These are phyloP conservation scores for Russula ochroleuca DNA, from an alignment of 768 basidiomycete genomes.

Conservation along the genomic window DNA sequence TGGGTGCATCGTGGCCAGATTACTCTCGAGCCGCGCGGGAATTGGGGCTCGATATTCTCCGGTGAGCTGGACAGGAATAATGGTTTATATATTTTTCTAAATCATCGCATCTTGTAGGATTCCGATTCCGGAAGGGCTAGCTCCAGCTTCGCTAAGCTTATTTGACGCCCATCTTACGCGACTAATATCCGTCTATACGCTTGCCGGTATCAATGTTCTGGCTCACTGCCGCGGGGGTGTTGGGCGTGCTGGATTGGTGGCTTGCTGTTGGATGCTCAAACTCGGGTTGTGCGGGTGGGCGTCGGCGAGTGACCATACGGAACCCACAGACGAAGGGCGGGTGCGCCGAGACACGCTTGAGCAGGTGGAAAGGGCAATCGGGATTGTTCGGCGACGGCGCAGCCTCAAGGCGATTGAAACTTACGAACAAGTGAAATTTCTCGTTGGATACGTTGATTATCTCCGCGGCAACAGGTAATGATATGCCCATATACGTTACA, in stretches of 20 bases:
- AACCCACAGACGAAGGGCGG: conserved; percentile 11
- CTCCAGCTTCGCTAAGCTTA: conserved; percentile 53
- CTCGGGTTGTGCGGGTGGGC: conserved; percentile 84
- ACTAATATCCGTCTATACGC: conserved; percentile 67
- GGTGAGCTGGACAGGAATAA: conserved; percentile 41
- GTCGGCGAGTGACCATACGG: conserved; percentile 28
- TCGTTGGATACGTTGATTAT: conserved; percentile 71
- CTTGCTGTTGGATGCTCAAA: conserved; percentile 89
- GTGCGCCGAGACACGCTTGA: conserved; percentile 49
- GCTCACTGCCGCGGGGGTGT: conserved; percentile 94
- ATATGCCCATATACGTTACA: neutral
- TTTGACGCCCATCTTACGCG: conserved; percentile 64
- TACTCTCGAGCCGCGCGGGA: conserved; percentile 60
- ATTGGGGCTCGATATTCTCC: conserved; percentile 73
- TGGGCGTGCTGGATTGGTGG: conserved; percentile 87
- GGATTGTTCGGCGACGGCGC: conserved; percentile 65
- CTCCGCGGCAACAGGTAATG: conserved; percentile 34
- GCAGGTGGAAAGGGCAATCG: conserved; percentile 69
- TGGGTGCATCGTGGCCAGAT: conserved; percentile 83
- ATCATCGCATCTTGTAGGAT: conserved; percentile 45
- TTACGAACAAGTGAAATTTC: conserved; percentile 84
- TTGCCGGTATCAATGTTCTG: conserved; percentile 65
- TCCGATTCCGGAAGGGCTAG: conserved; percentile 86
- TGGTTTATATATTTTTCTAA: neutral
- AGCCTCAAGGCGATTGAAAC: conserved; percentile 93